Evolutionary conservation across 176 grass and related monocot genomes (phyloP), one percentile per base, ranked within the genome.

Genomic region (Hyparrhenia diplandra): DNA sequence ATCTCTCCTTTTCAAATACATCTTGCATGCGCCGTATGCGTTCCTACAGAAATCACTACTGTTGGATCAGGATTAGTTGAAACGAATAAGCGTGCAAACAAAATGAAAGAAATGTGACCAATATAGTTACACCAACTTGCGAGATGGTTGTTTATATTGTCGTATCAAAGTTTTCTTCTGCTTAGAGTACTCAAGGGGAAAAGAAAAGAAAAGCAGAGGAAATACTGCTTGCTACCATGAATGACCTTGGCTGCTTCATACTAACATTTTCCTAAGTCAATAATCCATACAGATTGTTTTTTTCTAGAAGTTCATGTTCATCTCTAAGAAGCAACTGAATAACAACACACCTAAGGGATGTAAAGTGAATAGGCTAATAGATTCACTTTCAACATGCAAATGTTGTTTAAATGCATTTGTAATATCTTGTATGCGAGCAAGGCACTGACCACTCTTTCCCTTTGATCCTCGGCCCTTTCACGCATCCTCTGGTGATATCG

Each of bases 391-490:
- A 28, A 71, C 27, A 29, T 42, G 43, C 10, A 45, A 71, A 66
- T 34, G 20, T n/a, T 42, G 14, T n/a, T 6, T 0, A 54, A 54
- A 64, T 32, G 13, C 2, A 78, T 59, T 51, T 8, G 13, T 40
- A 41, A 30, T 60, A 13, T 51, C 13, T 10, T 75, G 32, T 27
- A 39, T 31, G 35, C 46, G 64, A 64, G 34, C 18, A 86, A 43
- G 35, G 74, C 54, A 92, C 93, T 76, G 51, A 92, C 93, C 90
- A 92, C 87, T 92, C 93, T 90, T 71, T 88, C 85, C 83, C 78
- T 88, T 70, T 86, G 85, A 80, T 95, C 90, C 75, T 90, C 85
- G 20, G 21, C 28, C 34, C 61, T 89, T 18, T 88, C 76, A 0
- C 36, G 79, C 67, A 88, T 84, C 71, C 85, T 80, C 25, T 81